Conservation (phyloP, 23 red algal genomes). For the Chondrus crispus region DNA sequence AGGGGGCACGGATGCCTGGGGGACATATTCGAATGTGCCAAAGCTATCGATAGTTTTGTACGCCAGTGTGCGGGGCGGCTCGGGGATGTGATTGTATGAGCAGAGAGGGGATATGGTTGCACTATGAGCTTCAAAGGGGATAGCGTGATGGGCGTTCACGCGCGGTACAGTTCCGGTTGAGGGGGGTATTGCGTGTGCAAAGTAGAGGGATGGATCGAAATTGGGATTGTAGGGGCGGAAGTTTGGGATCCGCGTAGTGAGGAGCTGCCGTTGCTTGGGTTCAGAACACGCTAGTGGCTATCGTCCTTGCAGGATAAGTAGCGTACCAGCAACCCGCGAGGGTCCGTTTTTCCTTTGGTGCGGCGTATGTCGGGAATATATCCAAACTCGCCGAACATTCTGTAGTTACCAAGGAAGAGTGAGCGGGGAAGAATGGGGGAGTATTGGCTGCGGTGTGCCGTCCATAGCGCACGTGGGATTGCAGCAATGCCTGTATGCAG, state of each 20-base stretch:
- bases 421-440: background rate
- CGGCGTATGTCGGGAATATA: background rate
- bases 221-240: background rate
- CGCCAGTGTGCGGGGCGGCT: background rate
- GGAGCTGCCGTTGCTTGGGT: background rate
- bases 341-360: background rate
- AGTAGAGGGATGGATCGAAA: background rate
- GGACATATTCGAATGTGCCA: background rate
- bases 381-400: background rate
- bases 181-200: background rate
- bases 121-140: background rate
- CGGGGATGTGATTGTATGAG: too few species aligned
- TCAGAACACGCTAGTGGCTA: background rate
- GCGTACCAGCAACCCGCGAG: background rate
- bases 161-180: background rate
- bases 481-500: background rate
- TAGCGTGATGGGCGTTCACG: background rate
- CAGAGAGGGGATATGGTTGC: too few species aligned
- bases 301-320: background rate
- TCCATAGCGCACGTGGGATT: background rate
- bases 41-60: background rate
- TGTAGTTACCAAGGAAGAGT: background rate
- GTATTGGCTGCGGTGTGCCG: background rate
- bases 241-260: background rate
- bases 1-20: background rate